Evolutionary conservation across 371 early-diverging fungal genomes (phyloP), one percentile per base, ranked within the genome.

Genomic region (Synchytrium microbalum): DNA sequence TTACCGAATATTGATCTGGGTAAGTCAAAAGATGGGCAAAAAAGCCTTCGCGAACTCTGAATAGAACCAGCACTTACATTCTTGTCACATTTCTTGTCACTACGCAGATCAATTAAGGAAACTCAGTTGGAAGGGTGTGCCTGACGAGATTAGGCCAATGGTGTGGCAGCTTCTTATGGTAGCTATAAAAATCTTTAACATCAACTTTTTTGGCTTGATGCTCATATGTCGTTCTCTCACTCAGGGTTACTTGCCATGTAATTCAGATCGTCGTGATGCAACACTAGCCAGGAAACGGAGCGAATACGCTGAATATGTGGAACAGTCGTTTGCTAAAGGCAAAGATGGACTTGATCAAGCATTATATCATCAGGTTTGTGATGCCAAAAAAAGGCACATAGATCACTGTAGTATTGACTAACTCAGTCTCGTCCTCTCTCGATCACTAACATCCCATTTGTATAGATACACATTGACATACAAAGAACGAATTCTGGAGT

Each of bases 111-210:
- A 84, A 32, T 76, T 94, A 27, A 76, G 87, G 32, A 85, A 86
- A 67, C 75, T 92, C 3, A 87, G 90, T 68, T 96, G 97, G 97
- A 84, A 85, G 57, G 96, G 97, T 0, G 88, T 95, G 26, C 95
- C 96, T 0, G 81, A 83, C 16, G 87, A 91, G 66, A 79, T 89
- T 51, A 82, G 96, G 14, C 81, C 88, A 16, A 87, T 88, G 54
- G 88, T 92, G 8, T 96, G 97, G 97, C 91, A 92, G 63, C 69
- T 95, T 5, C 74, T 95, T 52, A 82, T 95, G 79, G 94, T 86
- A 63, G 13, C 13, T 26, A 56, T 51, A 14, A 14, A 14, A 14
- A 14, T 51, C 51, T 23, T 14, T 14, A 51, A 51, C 23, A 14
- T 51, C 23, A 14, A 51, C 23, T 51, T 14, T 14, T 51, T 23